Base-by-base conservation (phyloP, 371 early-diverging fungal species). In the Nematocida ausubeli region DNA sequence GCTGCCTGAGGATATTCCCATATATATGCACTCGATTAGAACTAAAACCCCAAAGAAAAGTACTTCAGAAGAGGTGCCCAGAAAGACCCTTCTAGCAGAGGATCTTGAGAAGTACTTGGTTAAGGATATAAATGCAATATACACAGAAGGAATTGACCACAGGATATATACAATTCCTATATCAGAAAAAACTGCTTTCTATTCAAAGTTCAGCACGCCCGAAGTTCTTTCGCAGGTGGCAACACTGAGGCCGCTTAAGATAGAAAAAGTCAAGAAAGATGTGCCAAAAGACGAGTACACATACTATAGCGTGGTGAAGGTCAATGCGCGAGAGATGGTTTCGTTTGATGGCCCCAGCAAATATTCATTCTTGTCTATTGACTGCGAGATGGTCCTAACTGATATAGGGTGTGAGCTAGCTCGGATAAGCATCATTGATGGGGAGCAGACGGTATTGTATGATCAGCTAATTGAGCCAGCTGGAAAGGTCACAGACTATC, bases 301-400 rank as follows among this genome's bases (percentile, higher is more conserved):
- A 30, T 60, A 60, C 60, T 75, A 67, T 39, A 22, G 34, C 9
- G 52, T 28, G 26, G 68, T 66, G 22, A 12, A 14, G 40, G 55
- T 75, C 6, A 52, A 75, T 52, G 67, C 40, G 24, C 3, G 30
- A 40, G 24, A 37, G 40, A 49, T 56, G 42, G 19, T 70, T 24
- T 7, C 34, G 51, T 81, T 42, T 39, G 39, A 24, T 2, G 24
- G 26, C 0, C 9, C 22, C 19, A 80, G 51, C 2, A 9, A 52
- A 24, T 49, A 86, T 67, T 56, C 62, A 28, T 35, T 86, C 19
- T 69, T 85, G 19, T 7, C 67, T 19, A 42, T 86, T 19, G 86
- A 86, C 75, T 80, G 84, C 51, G 86, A 86, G 60, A 86, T 85
- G 85, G 81, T 85, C 26, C 28, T 51, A 24, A 85, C 83, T 35